A percentile compares a stretch with the other conserved stretches of the same genome.
phyloP scores from a whole-genome alignment of 2,329 filamentous ascomycete genomes.

The Elsinoe batatas region DNA sequence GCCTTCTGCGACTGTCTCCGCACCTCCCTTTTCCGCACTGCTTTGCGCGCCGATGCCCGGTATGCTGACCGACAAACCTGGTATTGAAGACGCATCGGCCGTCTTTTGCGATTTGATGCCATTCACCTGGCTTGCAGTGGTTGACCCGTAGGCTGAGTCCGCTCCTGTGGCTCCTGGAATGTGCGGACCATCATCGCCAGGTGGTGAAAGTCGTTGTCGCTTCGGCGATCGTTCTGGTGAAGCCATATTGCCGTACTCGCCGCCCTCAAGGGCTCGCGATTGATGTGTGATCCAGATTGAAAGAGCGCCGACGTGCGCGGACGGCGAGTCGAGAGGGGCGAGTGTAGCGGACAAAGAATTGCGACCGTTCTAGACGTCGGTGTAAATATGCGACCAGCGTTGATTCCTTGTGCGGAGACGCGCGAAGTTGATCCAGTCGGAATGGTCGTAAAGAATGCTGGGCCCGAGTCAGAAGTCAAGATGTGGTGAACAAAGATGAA shows the following conservation, averaged over 20 bases:
- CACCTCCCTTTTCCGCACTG: slow-evolving; percentile 6
- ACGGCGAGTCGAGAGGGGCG: background rate
- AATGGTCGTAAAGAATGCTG: background rate
- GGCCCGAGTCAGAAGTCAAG: background rate
- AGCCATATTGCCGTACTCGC: background rate
- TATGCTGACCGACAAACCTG: background rate
- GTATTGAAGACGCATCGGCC: background rate
- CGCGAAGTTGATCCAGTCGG: background rate
- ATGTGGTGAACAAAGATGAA: background rate
- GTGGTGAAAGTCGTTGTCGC: slow-evolving; percentile 27
- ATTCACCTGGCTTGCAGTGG: slow-evolving; percentile 9
- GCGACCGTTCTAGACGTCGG: background rate
- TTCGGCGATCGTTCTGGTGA: slow-evolving; percentile 25
- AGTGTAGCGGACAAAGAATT: slow-evolving; percentile 1
- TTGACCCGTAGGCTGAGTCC: slow-evolving; percentile 11
- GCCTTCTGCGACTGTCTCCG: slow-evolving; percentile 22
- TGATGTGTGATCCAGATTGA: slow-evolving; percentile 4
- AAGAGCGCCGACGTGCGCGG: slow-evolving; percentile 3
- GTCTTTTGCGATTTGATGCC: background rate
- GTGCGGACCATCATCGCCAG: slow-evolving; percentile 1
- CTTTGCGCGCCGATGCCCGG: background rate
- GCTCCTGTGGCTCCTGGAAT: background rate
- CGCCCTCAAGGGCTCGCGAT: slow-evolving; percentile 10
- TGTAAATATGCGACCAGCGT: background rate
- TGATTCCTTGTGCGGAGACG: background rate